Percentiles rank a stretch among this genome's conserved stretches.
phyloP scores from a whole-genome alignment of 73 alveolate species.

The Paraurostyla sp. region DNA sequence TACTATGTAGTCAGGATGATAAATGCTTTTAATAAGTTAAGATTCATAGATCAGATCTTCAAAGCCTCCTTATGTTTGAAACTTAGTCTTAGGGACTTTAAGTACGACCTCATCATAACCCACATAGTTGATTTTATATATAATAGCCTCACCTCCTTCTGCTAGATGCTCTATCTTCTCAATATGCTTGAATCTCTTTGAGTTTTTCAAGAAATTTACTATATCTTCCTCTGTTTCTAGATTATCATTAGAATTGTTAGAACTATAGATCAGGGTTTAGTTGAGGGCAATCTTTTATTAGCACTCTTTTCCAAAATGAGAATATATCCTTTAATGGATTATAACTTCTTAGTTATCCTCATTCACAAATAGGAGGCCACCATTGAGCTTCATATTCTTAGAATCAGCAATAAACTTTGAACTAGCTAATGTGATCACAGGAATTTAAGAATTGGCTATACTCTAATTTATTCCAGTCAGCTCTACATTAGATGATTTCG shows the following conservation, averaged over 20 bases:
- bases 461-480: too few species aligned
- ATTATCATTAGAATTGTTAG: not conserved
- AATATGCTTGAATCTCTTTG: slow-evolving; percentile 20
- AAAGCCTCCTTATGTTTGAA: not conserved
- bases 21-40: slow-evolving; percentile 5
- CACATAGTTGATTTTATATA: slow-evolving; percentile 18
- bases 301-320: slow-evolving; percentile 24
- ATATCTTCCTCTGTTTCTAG: not conserved
- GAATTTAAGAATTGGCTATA: too few species aligned
- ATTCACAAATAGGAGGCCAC: not conserved
- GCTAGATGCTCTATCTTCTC: not conserved
- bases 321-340: not conserved
- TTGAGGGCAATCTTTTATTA: not conserved
- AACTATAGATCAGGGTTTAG: not conserved
- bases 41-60: slow-evolving; percentile 22
- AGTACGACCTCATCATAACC: slow-evolving; percentile 47
- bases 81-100: not conserved
- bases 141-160: slow-evolving; percentile 52
- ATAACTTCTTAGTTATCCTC: not conserved
- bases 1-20: slow-evolving; percentile 37
- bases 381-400: too few species aligned
- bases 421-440: too few species aligned
- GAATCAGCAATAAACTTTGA: too few species aligned
- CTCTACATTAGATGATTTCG: too few species aligned
- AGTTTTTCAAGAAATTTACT: not conserved